Evolutionary conservation across 345 rosid species (phyloP).

Genomic region (Laguncularia racemosa): DNA sequence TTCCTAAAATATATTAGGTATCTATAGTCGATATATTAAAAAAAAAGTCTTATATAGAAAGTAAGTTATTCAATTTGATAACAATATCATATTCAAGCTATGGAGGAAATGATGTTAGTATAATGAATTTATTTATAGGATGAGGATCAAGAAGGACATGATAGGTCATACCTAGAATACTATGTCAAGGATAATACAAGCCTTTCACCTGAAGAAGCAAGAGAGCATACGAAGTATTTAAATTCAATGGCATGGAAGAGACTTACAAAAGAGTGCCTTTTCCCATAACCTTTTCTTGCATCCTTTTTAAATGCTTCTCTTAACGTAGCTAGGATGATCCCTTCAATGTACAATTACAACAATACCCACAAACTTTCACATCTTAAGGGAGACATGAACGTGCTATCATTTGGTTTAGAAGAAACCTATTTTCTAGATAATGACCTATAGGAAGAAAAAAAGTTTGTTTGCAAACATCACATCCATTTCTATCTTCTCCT

Average conservation of each 20-base stretch:
- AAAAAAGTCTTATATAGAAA: too few species aligned
- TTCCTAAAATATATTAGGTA: too few species aligned
- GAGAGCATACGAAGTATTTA: slow-evolving; percentile 19
- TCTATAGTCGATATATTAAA: too few species aligned
- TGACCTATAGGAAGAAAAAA: too few species aligned
- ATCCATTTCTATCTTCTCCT: too few species aligned
- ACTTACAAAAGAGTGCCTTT: slow-evolving; percentile 40
- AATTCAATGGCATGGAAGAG: slow-evolving; percentile 52
- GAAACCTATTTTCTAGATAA: too few species aligned
- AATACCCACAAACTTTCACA: slow-evolving; percentile 26
- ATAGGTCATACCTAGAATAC: slow-evolving; percentile 53
- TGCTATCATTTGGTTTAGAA: not conserved
- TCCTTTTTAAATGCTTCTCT: slow-evolving; percentile 27
- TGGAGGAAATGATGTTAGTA: too few species aligned
- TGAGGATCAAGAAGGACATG: slow-evolving; percentile 22
- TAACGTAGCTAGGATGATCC: slow-evolving; percentile 48
- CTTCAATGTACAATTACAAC: slow-evolving; percentile 46
- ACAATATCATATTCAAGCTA: too few species aligned
- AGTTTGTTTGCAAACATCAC: too few species aligned
- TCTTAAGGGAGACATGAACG: slow-evolving; percentile 27
- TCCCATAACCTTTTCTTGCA: slow-evolving; percentile 21
- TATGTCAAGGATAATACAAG: slow-evolving; percentile 35
- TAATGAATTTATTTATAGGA: slow-evolving; percentile 1
- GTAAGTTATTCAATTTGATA: too few species aligned
- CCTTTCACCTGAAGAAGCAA: slow-evolving; percentile 20